Evolutionary conservation across 2,329 filamentous ascomycete species (phyloP).

Genomic region (Cladosporium sp.): DNA sequence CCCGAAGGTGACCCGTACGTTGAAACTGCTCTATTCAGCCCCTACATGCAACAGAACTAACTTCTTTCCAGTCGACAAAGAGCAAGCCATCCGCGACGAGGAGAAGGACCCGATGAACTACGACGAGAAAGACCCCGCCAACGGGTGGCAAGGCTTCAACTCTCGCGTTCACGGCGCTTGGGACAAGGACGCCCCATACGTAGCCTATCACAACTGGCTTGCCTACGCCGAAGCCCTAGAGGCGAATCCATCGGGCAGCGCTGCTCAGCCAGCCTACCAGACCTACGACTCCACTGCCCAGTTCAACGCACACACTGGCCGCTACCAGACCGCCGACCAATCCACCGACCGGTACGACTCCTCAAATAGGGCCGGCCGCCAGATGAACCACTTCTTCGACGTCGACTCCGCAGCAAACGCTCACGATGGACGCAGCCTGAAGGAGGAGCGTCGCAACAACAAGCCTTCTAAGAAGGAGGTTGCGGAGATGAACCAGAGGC

Average conservation of each 20-base stretch:
- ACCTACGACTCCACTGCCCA: slow-evolving; percentile 63
- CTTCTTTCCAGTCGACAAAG: background rate
- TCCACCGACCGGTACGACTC: slow-evolving; percentile 76
- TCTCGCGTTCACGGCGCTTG: slow-evolving; percentile 95
- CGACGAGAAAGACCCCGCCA: slow-evolving; percentile 20
- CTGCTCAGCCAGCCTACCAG: slow-evolving; percentile 17
- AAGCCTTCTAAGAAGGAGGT: slow-evolving; percentile 81
- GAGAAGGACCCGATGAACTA: slow-evolving; percentile 56
- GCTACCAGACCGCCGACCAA: slow-evolving; percentile 66
- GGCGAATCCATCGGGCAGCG: slow-evolving; percentile 23
- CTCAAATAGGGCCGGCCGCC: slow-evolving; percentile 78
- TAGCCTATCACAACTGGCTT: slow-evolving; percentile 29
- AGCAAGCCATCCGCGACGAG: slow-evolving; percentile 1
- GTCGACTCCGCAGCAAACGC: slow-evolving; percentile 89
- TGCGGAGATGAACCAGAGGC: slow-evolving; percentile 87
- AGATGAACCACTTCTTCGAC: slow-evolving; percentile 94
- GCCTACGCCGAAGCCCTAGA: slow-evolving; percentile 29
- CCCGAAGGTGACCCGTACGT: slow-evolving; percentile 3
- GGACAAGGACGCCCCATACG: slow-evolving; percentile 90
- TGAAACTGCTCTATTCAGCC: background rate
- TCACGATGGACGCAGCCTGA: slow-evolving; percentile 85
- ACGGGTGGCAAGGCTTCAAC: slow-evolving; percentile 66
- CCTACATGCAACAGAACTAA: background rate
- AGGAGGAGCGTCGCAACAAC: slow-evolving; percentile 83
- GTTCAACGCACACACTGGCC: slow-evolving; percentile 91